Evolutionary conservation across 1,284 basidiomycete species (phyloP).

Genomic region (Sanghuangporus sanghuang): DNA sequence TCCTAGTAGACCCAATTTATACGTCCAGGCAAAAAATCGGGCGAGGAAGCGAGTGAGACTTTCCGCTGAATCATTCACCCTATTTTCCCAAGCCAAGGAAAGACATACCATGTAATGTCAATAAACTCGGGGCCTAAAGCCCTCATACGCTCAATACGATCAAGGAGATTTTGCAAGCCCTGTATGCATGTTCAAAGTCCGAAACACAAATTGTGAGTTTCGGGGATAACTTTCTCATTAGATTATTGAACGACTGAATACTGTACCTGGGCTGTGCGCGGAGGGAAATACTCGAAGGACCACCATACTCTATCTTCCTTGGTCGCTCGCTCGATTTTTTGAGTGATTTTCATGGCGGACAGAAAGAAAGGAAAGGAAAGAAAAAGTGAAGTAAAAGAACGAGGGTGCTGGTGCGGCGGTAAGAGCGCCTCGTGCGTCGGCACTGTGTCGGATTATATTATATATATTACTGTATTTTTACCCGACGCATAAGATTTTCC

Average conservation of each 20-base stretch:
- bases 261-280: constrained; percentile 85
- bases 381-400: constrained; percentile 16
- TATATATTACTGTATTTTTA: background rate
- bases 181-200: constrained; percentile 27
- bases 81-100: constrained; percentile 2
- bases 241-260: background rate
- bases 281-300: constrained; percentile 97
- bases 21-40: background rate
- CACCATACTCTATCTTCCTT: constrained; percentile 86
- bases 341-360: constrained; percentile 77
- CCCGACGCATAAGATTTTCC: background rate
- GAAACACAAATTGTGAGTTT: background rate
- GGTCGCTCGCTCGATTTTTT: constrained; percentile 80
- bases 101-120: constrained; percentile 88
- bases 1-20: constrained; percentile 49
- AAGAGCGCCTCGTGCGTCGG: background rate
- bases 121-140: constrained; percentile 95
- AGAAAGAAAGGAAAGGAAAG: constrained; percentile 11
- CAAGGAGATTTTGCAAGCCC: constrained; percentile 91
- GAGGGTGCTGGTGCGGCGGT: constrained; percentile 13
- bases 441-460: background rate
- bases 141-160: constrained; percentile 98
- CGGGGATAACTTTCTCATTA: background rate
- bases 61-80: background rate
- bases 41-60: background rate